Percentiles rank a stretch among this genome's conserved stretches.
These are phyloP conservation scores for Allium fistulosum DNA, from an alignment of 106 monocot genomes.

Conservation along the genomic window DNA sequence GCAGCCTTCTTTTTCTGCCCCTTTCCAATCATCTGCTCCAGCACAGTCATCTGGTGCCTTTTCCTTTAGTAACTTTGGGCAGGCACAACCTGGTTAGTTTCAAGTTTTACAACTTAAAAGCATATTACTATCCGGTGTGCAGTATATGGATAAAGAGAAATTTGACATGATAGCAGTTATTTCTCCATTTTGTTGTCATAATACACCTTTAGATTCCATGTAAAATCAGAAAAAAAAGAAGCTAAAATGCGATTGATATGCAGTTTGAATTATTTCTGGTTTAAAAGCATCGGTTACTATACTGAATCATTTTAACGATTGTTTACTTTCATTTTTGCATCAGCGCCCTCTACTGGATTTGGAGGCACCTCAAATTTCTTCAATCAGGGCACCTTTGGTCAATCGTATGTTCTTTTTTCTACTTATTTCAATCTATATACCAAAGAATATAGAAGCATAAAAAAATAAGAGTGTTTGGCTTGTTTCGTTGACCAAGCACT, in stretches of 20 bases:
- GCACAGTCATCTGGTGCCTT: conserved; percentile 31
- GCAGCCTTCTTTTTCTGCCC: conserved; percentile 45
- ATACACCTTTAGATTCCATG: too few relatives aligned
- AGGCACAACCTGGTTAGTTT: conserved; percentile 64
- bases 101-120: not conserved
- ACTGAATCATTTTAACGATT: not conserved
- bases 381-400: conserved; percentile 45
- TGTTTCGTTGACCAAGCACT: too few relatives aligned
- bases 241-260: too few relatives aligned
- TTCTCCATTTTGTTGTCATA: too few relatives aligned
- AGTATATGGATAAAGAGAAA: too few relatives aligned
- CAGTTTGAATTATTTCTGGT: too few relatives aligned
- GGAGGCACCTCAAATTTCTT: conserved; percentile 35
- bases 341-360: conserved; percentile 48
- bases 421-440: not conserved
- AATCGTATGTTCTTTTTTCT: conserved; percentile 43
- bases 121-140: too few relatives aligned
- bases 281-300: not conserved
- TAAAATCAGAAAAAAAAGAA: too few relatives aligned
- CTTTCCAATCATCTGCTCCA: conserved; percentile 42
- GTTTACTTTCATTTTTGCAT: conserved; percentile 8
- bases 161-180: too few relatives aligned
- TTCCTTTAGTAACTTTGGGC: conserved; percentile 73
- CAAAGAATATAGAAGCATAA: too few relatives aligned
- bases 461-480: too few relatives aligned